A percentile compares a stretch with the other conserved stretches of the same genome.
Conservation (phyloP, 345 rosid species). For the Eucalyptus tenuipes region DNA sequence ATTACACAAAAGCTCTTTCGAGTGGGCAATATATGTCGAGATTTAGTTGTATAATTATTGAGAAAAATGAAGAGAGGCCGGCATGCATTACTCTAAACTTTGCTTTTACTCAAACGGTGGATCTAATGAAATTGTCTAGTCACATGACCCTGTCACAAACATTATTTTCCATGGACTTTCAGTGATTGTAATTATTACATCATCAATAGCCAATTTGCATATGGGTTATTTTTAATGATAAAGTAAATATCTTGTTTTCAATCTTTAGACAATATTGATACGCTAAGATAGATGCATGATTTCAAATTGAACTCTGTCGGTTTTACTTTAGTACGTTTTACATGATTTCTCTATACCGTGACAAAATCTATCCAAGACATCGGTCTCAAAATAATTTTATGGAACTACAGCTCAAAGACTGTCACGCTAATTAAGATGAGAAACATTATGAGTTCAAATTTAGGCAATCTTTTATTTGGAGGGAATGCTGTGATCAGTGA, state of each 20-base stretch:
- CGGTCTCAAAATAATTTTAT: background rate
- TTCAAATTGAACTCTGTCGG: background rate
- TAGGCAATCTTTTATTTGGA: background rate
- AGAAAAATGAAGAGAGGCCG: background rate
- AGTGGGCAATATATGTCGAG: background rate
- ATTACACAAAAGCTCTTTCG: background rate
- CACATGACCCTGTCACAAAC: background rate
- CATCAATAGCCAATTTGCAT: background rate
- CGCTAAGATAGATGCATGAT: background rate
- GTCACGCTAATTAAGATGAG: background rate
- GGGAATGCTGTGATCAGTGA: background rate
- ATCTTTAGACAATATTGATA: background rate
- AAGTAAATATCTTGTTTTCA: background rate
- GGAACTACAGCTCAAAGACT: background rate
- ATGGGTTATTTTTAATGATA: background rate
- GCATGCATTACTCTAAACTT: background rate
- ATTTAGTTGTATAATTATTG: background rate
- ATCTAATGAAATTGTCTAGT: background rate
- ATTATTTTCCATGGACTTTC: background rate
- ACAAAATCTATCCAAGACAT: background rate
- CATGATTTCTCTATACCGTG: background rate
- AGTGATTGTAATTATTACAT: background rate
- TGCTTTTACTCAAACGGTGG: background rate
- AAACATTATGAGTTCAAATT: background rate
- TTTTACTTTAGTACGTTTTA: background rate